Evolutionary conservation across 140 eudicot genomes (phyloP), one percentile per base, ranked within the genome.

Genomic region (Anethum foeniculum): DNA sequence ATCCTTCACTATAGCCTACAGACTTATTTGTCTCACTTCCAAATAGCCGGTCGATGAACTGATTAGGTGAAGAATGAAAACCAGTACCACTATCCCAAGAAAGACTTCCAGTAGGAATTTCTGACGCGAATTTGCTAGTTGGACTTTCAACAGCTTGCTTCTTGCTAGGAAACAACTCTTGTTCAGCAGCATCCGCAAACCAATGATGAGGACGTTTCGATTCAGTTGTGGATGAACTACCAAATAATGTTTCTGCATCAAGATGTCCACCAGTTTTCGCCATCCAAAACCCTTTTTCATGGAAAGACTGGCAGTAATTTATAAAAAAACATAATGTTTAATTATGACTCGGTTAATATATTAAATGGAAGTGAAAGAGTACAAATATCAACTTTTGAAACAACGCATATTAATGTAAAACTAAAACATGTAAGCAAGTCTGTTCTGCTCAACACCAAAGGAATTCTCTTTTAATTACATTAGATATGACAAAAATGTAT

Each of bases 231-330:
- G 91, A 77, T 13, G 97, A 81, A 85, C 75, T 88, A 78, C 86
- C 85, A 60, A 81, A 87, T 60, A 85, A 67, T 48, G 88, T 52
- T 44, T 92, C 97, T 32, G 88, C 89, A 18, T 88, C 88, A 15
- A 85, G 77, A 83, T 82, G 87, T 13, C 83, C 93, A 58, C 85
- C 81, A 16, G 87, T 88, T 80, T 90, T 90, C 25, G 88, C 88
- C 90, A 89, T 87, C 96, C 93, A 90, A 84, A 90, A 88, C 38
- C 89, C 93, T 86, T 92, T 90, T 56, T 90, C 93, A 75, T 89
- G 93, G 77, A 89, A 88, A 79, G 90, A 85, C 91, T 86, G 89
- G 39, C 28, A 77, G 72, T 80, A 25, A 36, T 30, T 43, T 74
- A 38, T 23, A 23, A 43, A 5, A 3, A 74, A 71, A 11, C 15